These are phyloP conservation scores for Cyberlindnera petersonii DNA, from an alignment of 805 yeast species.

Conservation along the genomic window DNA sequence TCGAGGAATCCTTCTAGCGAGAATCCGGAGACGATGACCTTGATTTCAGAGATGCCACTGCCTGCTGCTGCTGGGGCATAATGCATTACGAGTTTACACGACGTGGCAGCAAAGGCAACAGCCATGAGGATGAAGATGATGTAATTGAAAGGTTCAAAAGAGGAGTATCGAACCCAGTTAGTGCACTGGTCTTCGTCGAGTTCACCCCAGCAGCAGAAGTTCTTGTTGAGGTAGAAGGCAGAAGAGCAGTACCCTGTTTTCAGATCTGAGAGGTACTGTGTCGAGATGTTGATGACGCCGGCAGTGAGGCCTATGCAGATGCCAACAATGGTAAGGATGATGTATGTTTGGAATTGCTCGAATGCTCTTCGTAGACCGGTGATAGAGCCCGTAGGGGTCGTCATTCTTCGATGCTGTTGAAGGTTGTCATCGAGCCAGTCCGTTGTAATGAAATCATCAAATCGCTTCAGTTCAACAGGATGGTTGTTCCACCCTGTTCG, in stretches of 20 bases:
- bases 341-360: conserved; percentile 44
- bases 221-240: conserved; percentile 64
- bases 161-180: conserved; percentile 69
- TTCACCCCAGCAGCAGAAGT: conserved; percentile 80
- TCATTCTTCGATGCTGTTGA: conserved; percentile 37
- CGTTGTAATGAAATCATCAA: conserved; percentile 59
- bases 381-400: background rate
- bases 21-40: conserved; percentile 91
- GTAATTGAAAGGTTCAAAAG: conserved; percentile 44
- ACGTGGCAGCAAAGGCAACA: conserved; percentile 52
- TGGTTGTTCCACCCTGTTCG: conserved; percentile 13
- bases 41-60: conserved; percentile 94
- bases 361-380: conserved; percentile 11
- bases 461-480: conserved; percentile 35
- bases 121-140: conserved; percentile 56
- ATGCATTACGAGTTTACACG: conserved; percentile 64
- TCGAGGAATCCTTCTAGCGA: conserved; percentile 72
- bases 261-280: conserved; percentile 81
- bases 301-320: conserved; percentile 77
- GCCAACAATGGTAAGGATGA: conserved; percentile 74
- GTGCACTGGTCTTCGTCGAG: conserved; percentile 44
- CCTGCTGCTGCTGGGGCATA: conserved; percentile 94
- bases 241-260: conserved; percentile 74
- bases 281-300: conserved; percentile 71
- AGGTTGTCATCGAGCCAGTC: conserved; percentile 68